A percentile compares a stretch with the other conserved stretches of the same genome.
These are phyloP conservation scores for Aureobasidium sp. DNA, from an alignment of 2,329 filamentous ascomycete species.

Conservation along the genomic window DNA sequence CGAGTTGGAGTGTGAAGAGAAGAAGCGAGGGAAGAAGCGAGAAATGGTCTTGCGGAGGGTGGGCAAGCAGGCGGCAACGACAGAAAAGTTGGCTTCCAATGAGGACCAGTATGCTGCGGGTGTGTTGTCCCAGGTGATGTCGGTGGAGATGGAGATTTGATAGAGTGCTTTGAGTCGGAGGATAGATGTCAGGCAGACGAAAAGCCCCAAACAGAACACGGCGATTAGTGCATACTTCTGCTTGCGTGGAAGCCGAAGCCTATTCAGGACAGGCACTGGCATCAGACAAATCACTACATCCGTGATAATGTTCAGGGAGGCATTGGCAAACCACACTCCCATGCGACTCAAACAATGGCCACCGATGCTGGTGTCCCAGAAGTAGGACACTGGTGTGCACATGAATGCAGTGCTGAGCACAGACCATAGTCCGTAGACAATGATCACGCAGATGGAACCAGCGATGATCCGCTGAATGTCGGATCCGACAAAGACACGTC, in stretches of 20 bases:
- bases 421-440: constrained; percentile 25
- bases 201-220: constrained; percentile 31
- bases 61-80: constrained; percentile 32
- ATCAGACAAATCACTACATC: constrained; percentile 31
- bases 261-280: constrained; percentile 29
- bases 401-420: constrained; percentile 34
- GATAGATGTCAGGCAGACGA: constrained; percentile 29
- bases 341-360: constrained; percentile 34
- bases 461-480: constrained; percentile 30
- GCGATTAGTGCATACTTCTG: constrained; percentile 29
- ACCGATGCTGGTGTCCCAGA: constrained; percentile 33
- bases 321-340: constrained; percentile 38
- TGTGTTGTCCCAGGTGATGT: constrained; percentile 28
- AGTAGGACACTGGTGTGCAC: constrained; percentile 36
- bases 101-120: constrained; percentile 31
- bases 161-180: constrained; percentile 27
- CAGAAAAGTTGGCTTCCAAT: constrained; percentile 31
- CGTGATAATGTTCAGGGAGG: constrained; percentile 31
- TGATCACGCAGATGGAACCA: constrained; percentile 27
- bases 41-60: constrained; percentile 34
- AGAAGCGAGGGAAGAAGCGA: constrained; percentile 29
- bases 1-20: constrained; percentile 18
- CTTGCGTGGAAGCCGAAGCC: constrained; percentile 29
- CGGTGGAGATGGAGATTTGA: constrained; percentile 21
- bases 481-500: constrained; percentile 39